Conservation (phyloP, 352 stramenopile genomes). For the Globisporangium lucens region DNA sequence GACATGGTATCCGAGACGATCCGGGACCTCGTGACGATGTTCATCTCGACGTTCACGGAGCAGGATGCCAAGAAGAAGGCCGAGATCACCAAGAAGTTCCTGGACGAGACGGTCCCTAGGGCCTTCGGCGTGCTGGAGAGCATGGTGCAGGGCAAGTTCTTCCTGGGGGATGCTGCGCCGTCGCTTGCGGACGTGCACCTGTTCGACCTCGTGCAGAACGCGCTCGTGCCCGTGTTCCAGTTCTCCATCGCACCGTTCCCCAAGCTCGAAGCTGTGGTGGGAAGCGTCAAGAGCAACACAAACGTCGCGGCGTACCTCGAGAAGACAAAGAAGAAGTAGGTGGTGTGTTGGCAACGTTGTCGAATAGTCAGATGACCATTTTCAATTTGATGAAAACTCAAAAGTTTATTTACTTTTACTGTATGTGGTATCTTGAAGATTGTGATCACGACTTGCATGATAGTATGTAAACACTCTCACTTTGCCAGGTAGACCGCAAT, state of each 20-base stretch:
- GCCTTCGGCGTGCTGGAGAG: slow-evolving; percentile 23
- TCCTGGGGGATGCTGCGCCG: slow-evolving; percentile 38
- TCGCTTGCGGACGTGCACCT: slow-evolving; percentile 50
- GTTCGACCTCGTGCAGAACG: slow-evolving; percentile 50
- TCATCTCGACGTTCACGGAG: slow-evolving; percentile 35
- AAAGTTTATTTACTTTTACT: too few relatives aligned
- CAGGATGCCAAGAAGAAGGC: slow-evolving; percentile 38
- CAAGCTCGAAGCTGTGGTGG: slow-evolving; percentile 38
- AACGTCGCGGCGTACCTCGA: slow-evolving; percentile 34
- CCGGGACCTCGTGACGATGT: slow-evolving; percentile 26
- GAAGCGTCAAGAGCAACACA: slow-evolving; percentile 28
- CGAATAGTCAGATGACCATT: too few relatives aligned
- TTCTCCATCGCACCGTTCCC: slow-evolving; percentile 37
- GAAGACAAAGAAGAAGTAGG: slow-evolving; percentile 5
- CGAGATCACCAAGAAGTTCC: slow-evolving; percentile 25
- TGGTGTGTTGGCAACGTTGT: too few relatives aligned
- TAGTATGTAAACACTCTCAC: slow-evolving; percentile 4
- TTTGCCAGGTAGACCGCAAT: slow-evolving; percentile 35
- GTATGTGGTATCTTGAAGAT: too few relatives aligned
- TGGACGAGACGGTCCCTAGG: slow-evolving; percentile 23
- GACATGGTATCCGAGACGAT: slow-evolving; percentile 53
- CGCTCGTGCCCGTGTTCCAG: slow-evolving; percentile 16
- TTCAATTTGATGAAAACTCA: too few relatives aligned
- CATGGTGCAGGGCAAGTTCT: slow-evolving; percentile 39
- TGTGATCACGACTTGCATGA: too few relatives aligned